phyloP scores from a whole-genome alignment of 2,329 filamentous ascomycete species.

The Epicoccum sorghinum region DNA sequence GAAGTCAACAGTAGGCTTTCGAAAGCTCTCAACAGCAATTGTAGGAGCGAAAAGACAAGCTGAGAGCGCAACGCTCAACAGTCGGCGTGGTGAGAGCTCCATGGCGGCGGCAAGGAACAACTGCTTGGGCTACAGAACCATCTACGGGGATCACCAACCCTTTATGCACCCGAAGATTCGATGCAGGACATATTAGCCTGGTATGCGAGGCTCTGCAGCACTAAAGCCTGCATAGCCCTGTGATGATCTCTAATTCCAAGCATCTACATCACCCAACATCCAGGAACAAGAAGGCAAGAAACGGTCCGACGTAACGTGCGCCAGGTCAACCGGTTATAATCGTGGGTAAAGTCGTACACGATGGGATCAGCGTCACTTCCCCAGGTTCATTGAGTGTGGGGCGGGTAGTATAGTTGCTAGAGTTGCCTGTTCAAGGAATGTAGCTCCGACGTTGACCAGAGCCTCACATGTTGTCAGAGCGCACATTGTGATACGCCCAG shows the following conservation, averaged over 20 bases:
- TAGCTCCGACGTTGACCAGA: background rate
- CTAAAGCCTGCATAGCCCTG: constrained; percentile 8
- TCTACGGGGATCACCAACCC: background rate
- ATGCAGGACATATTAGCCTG: constrained; percentile 15
- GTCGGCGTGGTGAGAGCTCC: constrained; percentile 37
- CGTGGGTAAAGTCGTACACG: constrained; percentile 11
- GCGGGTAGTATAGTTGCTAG: constrained; percentile 6
- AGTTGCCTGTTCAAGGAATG: background rate
- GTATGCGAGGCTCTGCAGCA: background rate
- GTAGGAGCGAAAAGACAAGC: constrained; percentile 27
- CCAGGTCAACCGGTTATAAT: constrained; percentile 13
- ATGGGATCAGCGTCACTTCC: constrained; percentile 12
- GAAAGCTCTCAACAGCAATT: constrained; percentile 48
- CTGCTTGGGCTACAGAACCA: constrained; percentile 4
- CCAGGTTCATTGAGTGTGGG: constrained; percentile 15
- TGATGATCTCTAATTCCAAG: constrained; percentile 5
- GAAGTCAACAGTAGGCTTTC: constrained; percentile 58
- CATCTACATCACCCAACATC: constrained; percentile 1
- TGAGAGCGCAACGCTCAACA: constrained; percentile 32
- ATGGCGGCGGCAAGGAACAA: constrained; percentile 22
- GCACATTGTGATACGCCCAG: background rate
- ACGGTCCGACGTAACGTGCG: constrained; percentile 11
- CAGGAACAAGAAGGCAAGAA: constrained; percentile 5
- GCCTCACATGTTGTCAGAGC: background rate
- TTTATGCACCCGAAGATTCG: constrained; percentile 13